Conservation (phyloP, 148 eudicot genomes). For the Cornus kousa region DNA sequence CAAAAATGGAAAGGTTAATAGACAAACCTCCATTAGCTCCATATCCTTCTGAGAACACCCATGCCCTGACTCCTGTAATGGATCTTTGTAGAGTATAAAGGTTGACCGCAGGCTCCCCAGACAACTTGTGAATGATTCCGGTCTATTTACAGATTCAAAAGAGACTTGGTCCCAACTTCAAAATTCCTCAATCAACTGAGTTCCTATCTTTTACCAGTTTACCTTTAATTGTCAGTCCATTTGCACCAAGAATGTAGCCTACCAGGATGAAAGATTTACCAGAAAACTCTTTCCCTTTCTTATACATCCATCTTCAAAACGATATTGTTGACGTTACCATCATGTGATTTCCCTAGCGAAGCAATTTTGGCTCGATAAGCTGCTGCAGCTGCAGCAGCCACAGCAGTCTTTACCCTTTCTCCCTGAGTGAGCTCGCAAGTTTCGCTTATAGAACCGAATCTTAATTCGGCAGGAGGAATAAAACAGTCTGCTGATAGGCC, state of each 20-base stretch:
- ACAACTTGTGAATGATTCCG: slow-evolving; percentile 31
- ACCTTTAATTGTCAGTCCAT: background rate
- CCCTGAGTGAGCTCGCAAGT: slow-evolving; percentile 44
- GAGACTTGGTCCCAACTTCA: slow-evolving; percentile 11
- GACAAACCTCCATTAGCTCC: background rate
- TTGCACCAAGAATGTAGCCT: background rate
- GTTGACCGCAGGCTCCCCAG: background rate
- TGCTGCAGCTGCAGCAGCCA: slow-evolving; percentile 33
- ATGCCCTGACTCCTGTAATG: no score
- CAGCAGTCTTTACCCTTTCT: slow-evolving; percentile 36
- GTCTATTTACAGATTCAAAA: slow-evolving; percentile 55
- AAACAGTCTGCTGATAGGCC: slow-evolving; percentile 57
- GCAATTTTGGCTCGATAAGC: slow-evolving; percentile 54
- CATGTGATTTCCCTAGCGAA: slow-evolving; percentile 34
- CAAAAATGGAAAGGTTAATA: background rate
- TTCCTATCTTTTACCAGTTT: background rate
- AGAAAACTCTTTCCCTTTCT: slow-evolving; percentile 30
- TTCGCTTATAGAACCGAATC: slow-evolving; percentile 40
- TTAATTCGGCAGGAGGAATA: slow-evolving; percentile 60
- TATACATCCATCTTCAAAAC: slow-evolving; percentile 51
- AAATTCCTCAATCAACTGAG: background rate
- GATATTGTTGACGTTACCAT: slow-evolving; percentile 28
- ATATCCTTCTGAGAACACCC: background rate
- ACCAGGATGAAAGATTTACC: slow-evolving; percentile 4
- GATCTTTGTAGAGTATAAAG: background rate